Evolutionary conservation across 805 yeast species (phyloP).

Genomic region (Diddensiella caesifluorescens): DNA sequence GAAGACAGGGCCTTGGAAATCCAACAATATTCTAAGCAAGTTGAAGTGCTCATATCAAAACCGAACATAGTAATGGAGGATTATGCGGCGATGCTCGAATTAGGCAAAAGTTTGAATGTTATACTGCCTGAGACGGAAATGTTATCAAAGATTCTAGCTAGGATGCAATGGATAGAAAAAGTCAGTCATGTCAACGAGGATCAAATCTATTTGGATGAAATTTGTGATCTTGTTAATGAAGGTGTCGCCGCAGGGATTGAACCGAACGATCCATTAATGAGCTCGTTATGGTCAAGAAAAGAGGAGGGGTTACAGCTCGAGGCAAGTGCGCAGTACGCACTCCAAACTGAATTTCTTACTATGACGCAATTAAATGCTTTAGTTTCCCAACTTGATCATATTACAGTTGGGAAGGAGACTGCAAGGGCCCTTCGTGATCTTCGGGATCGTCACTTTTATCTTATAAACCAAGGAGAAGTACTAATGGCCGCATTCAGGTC

Average conservation of each 20-base stretch:
- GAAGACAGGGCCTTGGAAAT: slow-evolving; percentile 49
- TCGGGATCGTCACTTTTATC: slow-evolving; percentile 14
- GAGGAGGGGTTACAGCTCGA: slow-evolving; percentile 27
- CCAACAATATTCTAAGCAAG: slow-evolving; percentile 45
- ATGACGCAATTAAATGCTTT: slow-evolving; percentile 15
- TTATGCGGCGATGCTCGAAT: slow-evolving; percentile 46
- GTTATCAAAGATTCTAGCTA: slow-evolving; percentile 36
- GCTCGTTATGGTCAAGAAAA: slow-evolving; percentile 10
- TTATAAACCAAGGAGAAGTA: slow-evolving; percentile 17
- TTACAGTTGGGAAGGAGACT: slow-evolving; percentile 16
- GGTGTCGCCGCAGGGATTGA: slow-evolving; percentile 27
- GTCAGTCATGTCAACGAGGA: slow-evolving; percentile 23
- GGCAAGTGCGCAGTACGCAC: slow-evolving; percentile 15
- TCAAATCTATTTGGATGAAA: slow-evolving; percentile 23
- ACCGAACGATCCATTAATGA: slow-evolving; percentile 21
- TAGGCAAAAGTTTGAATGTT: slow-evolving; percentile 59
- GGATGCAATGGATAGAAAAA: slow-evolving; percentile 38
- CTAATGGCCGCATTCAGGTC: slow-evolving; percentile 27
- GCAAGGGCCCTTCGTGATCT: slow-evolving; percentile 21
- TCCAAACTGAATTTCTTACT: slow-evolving; percentile 6
- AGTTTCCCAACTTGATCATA: slow-evolving; percentile 9
- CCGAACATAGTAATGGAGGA: slow-evolving; percentile 37
- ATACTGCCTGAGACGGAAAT: slow-evolving; percentile 44
- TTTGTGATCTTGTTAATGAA: slow-evolving; percentile 23
- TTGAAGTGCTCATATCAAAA: slow-evolving; percentile 36